Conservation (phyloP, 345 rosid species). For the Alliaria petiolata region DNA sequence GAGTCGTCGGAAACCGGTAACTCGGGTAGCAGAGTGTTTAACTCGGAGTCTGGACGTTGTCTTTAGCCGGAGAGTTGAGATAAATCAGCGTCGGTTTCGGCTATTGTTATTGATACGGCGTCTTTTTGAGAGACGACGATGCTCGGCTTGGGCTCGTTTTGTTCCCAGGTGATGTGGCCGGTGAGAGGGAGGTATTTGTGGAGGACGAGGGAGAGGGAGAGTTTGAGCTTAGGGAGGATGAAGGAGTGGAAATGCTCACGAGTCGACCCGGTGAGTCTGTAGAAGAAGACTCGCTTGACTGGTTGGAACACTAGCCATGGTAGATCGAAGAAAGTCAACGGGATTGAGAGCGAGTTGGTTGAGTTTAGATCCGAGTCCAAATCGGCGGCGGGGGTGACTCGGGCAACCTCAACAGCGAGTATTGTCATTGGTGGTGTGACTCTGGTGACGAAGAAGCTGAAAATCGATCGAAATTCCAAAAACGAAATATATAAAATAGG, state of each 20-base stretch:
- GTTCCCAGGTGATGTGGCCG: slow-evolving; percentile 27
- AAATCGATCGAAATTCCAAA: no score
- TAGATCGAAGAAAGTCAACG: slow-evolving; percentile 27
- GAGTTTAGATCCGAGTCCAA: slow-evolving; percentile 1
- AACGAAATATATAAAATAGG: not conserved
- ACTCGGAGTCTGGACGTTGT: not conserved
- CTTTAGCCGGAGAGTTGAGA: slow-evolving; percentile 4
- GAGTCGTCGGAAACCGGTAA: not conserved
- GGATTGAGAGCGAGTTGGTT: slow-evolving; percentile 6
- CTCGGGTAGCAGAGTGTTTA: not conserved
- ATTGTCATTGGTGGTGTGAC: not conserved
- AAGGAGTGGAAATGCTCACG: slow-evolving; percentile 16
- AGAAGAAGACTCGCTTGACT: slow-evolving; percentile 29
- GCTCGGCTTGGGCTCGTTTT: slow-evolving; percentile 9
- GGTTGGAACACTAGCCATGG: slow-evolving; percentile 31
- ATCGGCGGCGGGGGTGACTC: slow-evolving; percentile 7
- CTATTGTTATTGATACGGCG: slow-evolving; percentile 27
- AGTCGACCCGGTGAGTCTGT: slow-evolving; percentile 17
- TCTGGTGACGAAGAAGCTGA: not conserved
- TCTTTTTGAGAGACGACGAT: slow-evolving; percentile 20
- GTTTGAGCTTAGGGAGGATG: slow-evolving; percentile 35
- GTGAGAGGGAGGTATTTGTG: slow-evolving; percentile 31
- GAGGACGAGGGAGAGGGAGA: slow-evolving; percentile 34
- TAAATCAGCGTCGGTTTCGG: slow-evolving; percentile 21
- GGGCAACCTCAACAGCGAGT: not conserved